Evolutionary conservation across 2,329 filamentous ascomycete species (phyloP).

Genomic region (Fusarium incarnatum): DNA sequence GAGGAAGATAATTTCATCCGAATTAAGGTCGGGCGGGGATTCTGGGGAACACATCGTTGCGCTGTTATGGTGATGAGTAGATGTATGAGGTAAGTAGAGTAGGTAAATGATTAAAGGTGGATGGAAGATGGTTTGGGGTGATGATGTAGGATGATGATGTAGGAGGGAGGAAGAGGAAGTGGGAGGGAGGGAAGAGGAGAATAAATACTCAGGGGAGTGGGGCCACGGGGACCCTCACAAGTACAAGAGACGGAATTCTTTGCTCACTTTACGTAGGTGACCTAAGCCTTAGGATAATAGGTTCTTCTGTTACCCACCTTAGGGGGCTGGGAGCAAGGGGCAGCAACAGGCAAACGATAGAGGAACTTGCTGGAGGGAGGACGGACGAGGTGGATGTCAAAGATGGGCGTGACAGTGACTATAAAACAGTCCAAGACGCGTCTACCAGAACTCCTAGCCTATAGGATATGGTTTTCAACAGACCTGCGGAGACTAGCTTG

Average conservation of each 20-base stretch:
- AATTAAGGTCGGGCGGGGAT: background rate
- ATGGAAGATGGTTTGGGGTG: background rate
- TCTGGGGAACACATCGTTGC: background rate
- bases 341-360: background rate
- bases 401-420: background rate
- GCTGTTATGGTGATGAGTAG: background rate
- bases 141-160: background rate
- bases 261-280: no score
- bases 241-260: background rate
- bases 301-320: background rate
- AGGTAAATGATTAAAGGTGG: background rate
- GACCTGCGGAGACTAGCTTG: background rate
- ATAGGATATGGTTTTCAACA: slow-evolving; percentile 1
- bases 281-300: background rate
- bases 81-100: background rate
- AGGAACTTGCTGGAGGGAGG: background rate
- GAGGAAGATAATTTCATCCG: background rate
- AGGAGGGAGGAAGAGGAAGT: background rate
- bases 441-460: background rate
- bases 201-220: background rate
- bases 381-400: background rate
- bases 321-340: background rate
- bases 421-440: slow-evolving; percentile 3
- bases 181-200: background rate
- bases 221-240: background rate